These are phyloP conservation scores for Alternaria gaisen DNA, from an alignment of 2,329 filamentous ascomycete genomes.

Conservation along the genomic window DNA sequence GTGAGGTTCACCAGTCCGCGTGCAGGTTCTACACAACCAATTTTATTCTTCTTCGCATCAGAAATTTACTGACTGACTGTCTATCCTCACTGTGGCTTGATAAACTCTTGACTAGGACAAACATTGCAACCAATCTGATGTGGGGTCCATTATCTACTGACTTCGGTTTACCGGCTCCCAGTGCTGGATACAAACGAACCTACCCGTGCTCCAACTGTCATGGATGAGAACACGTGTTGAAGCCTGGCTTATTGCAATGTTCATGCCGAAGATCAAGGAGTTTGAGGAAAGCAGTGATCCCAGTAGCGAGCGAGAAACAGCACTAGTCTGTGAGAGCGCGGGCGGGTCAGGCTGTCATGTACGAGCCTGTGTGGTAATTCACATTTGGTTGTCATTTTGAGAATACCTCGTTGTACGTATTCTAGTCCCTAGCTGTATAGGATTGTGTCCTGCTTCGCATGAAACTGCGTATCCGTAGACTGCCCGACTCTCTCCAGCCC, in stretches of 20 bases:
- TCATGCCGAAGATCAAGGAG: not conserved
- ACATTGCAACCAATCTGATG: not conserved
- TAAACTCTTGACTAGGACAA: not conserved
- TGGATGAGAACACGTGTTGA: not conserved
- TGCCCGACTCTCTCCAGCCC: not conserved
- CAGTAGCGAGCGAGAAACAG: not conserved
- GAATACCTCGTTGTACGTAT: not conserved
- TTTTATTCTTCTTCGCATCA: not conserved
- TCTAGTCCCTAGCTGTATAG: slow-evolving; percentile 4
- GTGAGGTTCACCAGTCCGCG: not conserved
- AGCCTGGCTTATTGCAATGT: not conserved
- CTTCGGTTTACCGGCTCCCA: not conserved
- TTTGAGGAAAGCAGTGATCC: not conserved
- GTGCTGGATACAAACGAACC: not conserved
- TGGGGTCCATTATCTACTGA: not conserved
- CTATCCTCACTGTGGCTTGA: not conserved
- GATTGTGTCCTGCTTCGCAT: not conserved
- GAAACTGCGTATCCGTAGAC: not conserved
- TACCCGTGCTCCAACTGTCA: not conserved
- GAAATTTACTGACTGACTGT: not conserved
- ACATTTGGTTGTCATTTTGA: not conserved
- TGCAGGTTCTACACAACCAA: not conserved
- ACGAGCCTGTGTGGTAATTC: not conserved
- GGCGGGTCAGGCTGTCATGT: not conserved
- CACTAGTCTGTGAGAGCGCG: not conserved